Conservation (phyloP, 2,329 filamentous ascomycete genomes). For the Eutypa lata region DNA sequence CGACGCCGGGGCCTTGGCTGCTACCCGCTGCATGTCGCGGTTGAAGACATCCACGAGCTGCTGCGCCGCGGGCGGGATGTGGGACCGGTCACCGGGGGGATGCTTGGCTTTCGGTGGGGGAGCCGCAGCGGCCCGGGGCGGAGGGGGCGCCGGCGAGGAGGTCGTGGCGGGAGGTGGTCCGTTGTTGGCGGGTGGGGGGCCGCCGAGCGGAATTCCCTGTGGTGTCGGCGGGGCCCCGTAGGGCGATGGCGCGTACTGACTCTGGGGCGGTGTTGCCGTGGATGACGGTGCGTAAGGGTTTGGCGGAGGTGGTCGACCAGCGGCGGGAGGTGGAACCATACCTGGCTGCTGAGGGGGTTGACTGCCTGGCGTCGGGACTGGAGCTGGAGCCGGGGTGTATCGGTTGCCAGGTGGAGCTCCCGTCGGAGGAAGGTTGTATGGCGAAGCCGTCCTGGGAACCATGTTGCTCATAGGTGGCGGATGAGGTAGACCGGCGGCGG, state of each 20-base stretch:
- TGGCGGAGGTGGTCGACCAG: slow-evolving; percentile 43
- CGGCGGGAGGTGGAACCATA: slow-evolving; percentile 30
- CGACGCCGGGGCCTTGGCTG: slow-evolving; percentile 76
- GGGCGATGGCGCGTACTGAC: slow-evolving; percentile 61
- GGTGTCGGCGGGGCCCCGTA: slow-evolving; percentile 40
- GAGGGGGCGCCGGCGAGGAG: slow-evolving; percentile 41
- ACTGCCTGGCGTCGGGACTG: slow-evolving; percentile 42
- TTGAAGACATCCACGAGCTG: slow-evolving; percentile 78
- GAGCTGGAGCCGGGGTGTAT: slow-evolving; percentile 67
- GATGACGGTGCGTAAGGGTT: slow-evolving; percentile 48
- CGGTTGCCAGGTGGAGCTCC: slow-evolving; percentile 67
- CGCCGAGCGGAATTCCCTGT: slow-evolving; percentile 34
- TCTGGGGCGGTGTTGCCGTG: slow-evolving; percentile 42
- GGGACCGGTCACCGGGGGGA: slow-evolving; percentile 82
- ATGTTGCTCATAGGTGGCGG: slow-evolving; percentile 46
- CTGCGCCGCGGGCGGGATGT: slow-evolving; percentile 76
- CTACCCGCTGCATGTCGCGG: slow-evolving; percentile 85
- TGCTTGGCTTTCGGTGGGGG: slow-evolving; percentile 62
- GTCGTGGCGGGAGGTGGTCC: slow-evolving; percentile 27
- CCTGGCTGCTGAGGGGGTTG: slow-evolving; percentile 37
- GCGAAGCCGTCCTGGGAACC: slow-evolving; percentile 73
- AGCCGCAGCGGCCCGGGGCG: slow-evolving; percentile 43
- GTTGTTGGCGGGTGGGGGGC: slow-evolving; percentile 40
- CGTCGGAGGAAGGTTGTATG: slow-evolving; percentile 78
- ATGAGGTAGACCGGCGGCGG: slow-evolving; percentile 26